Percentiles rank a stretch among this genome's conserved stretches.
These are phyloP conservation scores for Salix exigua DNA, from an alignment of 345 rosid genomes.

Conservation along the genomic window DNA sequence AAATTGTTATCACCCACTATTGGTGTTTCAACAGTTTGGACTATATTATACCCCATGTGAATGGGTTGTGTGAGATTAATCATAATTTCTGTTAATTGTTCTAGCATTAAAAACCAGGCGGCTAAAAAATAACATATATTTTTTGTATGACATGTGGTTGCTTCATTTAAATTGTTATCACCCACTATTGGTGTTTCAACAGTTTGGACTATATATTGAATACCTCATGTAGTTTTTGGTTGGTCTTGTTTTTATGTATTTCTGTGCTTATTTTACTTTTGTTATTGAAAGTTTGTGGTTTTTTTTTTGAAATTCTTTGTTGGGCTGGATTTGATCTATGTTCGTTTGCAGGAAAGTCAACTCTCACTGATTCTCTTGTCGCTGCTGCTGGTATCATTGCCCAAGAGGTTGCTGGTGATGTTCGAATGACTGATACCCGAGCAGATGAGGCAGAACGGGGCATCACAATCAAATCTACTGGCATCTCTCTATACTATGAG, in stretches of 20 bases:
- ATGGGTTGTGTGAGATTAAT: too few species aligned
- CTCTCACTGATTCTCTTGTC: slow-evolving; percentile 80
- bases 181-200: too few species aligned
- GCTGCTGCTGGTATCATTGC: slow-evolving; percentile 96
- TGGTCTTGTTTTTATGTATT: neutral
- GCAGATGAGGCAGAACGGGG: slow-evolving; percentile 92
- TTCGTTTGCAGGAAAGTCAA: slow-evolving; percentile 59
- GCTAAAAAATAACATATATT: too few species aligned
- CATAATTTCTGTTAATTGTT: too few species aligned
- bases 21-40: too few species aligned
- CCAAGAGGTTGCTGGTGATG: slow-evolving; percentile 88
- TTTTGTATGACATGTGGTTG: too few species aligned
- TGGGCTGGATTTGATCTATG: neutral
- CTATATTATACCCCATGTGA: too few species aligned
- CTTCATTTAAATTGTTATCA: too few species aligned
- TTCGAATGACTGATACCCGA: slow-evolving; percentile 84
- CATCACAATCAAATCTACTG: slow-evolving; percentile 79
- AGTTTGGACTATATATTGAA: too few species aligned
- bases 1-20: too few species aligned
- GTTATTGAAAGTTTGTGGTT: neutral
- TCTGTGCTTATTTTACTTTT: neutral
- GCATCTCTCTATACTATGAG: slow-evolving; percentile 74
- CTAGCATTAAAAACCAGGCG: too few species aligned
- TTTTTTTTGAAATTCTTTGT: neutral
- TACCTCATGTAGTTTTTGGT: too few species aligned